These are phyloP conservation scores for Thielaviopsis ethacetica DNA, from an alignment of 2,329 filamentous ascomycete genomes.

Conservation along the genomic window DNA sequence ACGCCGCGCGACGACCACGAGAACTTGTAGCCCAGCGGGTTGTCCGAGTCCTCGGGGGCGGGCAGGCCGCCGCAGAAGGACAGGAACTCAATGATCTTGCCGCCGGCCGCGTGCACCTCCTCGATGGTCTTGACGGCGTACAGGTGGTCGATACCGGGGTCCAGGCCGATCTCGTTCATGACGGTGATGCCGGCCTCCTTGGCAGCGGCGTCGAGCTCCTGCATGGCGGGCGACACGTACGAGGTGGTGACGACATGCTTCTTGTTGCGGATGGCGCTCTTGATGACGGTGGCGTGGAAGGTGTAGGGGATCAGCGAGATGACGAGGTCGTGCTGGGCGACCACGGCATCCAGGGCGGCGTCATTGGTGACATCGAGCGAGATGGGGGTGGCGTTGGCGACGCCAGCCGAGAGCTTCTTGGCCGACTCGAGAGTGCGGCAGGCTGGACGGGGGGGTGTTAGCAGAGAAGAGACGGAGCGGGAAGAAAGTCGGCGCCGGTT, in stretches of 20 bases:
- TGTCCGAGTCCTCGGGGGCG: slow-evolving; percentile 57
- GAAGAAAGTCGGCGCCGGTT: background rate
- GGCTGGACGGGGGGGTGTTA: slow-evolving; percentile 30
- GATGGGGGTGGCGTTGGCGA: slow-evolving; percentile 59
- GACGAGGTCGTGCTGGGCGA: slow-evolving; percentile 64
- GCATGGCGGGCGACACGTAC: slow-evolving; percentile 85
- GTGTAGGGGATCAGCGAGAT: slow-evolving; percentile 83
- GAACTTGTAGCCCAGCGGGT: slow-evolving; percentile 83
- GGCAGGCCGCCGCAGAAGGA: slow-evolving; percentile 74
- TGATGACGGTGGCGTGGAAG: slow-evolving; percentile 77
- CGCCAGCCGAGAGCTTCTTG: slow-evolving; percentile 54
- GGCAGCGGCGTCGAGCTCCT: slow-evolving; percentile 64
- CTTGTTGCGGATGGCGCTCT: slow-evolving; percentile 82
- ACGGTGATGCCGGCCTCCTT: slow-evolving; percentile 91
- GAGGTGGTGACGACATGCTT: slow-evolving; percentile 92
- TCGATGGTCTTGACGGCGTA: slow-evolving; percentile 78
- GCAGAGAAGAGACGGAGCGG: background rate
- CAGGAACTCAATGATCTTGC: slow-evolving; percentile 69
- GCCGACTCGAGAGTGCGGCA: slow-evolving; percentile 69
- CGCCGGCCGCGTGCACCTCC: slow-evolving; percentile 71
- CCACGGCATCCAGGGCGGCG: slow-evolving; percentile 60
- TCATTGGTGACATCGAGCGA: slow-evolving; percentile 70
- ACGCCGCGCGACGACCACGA: slow-evolving; percentile 69
- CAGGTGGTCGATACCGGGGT: slow-evolving; percentile 58
- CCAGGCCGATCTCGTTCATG: slow-evolving; percentile 85